Percentiles rank a stretch among this genome's conserved stretches.
Evolutionary conservation across 2,329 filamentous ascomycete genomes (phyloP).

Genomic region (Tolypocladium endophyticum): DNA sequence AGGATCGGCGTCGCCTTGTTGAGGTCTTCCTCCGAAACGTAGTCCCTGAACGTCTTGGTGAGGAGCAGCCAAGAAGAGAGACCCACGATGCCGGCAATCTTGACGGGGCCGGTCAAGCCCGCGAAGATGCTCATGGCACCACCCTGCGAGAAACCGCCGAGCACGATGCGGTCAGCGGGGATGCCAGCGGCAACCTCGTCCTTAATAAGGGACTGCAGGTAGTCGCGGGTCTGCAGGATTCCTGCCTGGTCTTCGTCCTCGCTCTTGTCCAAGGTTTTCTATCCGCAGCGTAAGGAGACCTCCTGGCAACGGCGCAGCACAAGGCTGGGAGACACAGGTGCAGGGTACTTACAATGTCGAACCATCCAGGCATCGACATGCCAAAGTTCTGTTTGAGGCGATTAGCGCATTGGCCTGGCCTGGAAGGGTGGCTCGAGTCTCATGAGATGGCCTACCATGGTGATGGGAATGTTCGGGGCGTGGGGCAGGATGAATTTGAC

Average conservation of each 20-base stretch:
- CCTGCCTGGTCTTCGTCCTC: constrained; percentile 58
- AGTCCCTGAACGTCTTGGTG: constrained; percentile 27
- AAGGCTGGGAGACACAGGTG: not conserved
- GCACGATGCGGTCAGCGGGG: constrained; percentile 66
- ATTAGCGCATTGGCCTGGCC: not conserved
- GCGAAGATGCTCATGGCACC: constrained; percentile 75
- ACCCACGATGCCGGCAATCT: constrained; percentile 74
- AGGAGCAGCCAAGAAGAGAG: constrained; percentile 76
- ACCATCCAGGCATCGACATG: constrained; percentile 79
- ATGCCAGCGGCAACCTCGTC: constrained; percentile 72
- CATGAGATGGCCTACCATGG: constrained; percentile 31
- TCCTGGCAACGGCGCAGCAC: not conserved
- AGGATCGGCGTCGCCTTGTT: constrained; percentile 70
- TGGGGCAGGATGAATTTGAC: constrained; percentile 93
- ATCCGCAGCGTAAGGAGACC: not conserved
- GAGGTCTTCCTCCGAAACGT: constrained; percentile 26
- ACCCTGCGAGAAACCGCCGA: constrained; percentile 77
- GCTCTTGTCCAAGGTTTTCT: constrained; percentile 21
- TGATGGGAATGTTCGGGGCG: constrained; percentile 78
- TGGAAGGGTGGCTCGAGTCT: not conserved
- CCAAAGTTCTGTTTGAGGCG: constrained; percentile 50
- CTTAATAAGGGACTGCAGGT: constrained; percentile 69
- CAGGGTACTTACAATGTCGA: constrained; percentile 54
- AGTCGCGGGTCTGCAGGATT: constrained; percentile 46
- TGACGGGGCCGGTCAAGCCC: constrained; percentile 59